phyloP scores from a whole-genome alignment of 129 eudicot species.

The Flaveria trinervia region DNA sequence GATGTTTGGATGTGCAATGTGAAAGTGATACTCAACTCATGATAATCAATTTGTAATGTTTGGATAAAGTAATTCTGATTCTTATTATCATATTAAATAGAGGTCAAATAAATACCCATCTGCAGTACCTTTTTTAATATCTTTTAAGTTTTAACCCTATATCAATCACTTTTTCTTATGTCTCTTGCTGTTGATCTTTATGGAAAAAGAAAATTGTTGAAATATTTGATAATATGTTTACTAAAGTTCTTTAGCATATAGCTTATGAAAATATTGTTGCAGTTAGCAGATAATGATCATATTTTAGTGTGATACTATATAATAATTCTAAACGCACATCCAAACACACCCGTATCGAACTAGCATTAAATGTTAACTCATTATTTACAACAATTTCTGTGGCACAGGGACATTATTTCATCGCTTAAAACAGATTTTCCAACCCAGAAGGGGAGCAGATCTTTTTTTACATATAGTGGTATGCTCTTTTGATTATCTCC shows the following conservation, averaged over 20 bases:
- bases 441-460: slow-evolving; percentile 32
- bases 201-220: background rate
- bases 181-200: background rate
- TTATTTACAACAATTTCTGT: slow-evolving; percentile 8
- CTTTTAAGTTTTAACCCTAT: background rate
- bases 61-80: background rate
- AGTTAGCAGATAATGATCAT: background rate
- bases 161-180: background rate
- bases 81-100: background rate
- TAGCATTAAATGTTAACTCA: background rate
- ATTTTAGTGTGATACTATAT: background rate
- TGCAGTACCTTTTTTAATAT: background rate
- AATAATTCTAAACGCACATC: background rate
- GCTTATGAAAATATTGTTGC: background rate
- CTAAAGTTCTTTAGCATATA: background rate
- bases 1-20: background rate
- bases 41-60: background rate
- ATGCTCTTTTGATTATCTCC: slow-evolving; percentile 23
- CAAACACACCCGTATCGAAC: background rate
- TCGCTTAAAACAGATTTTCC: slow-evolving; percentile 18
- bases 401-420: slow-evolving; percentile 32
- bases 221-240: background rate
- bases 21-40: background rate
- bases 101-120: background rate
- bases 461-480: slow-evolving; percentile 41